These are phyloP conservation scores for Sugiyamaella novakii DNA, from an alignment of 1,139 yeast species.

Conservation along the genomic window DNA sequence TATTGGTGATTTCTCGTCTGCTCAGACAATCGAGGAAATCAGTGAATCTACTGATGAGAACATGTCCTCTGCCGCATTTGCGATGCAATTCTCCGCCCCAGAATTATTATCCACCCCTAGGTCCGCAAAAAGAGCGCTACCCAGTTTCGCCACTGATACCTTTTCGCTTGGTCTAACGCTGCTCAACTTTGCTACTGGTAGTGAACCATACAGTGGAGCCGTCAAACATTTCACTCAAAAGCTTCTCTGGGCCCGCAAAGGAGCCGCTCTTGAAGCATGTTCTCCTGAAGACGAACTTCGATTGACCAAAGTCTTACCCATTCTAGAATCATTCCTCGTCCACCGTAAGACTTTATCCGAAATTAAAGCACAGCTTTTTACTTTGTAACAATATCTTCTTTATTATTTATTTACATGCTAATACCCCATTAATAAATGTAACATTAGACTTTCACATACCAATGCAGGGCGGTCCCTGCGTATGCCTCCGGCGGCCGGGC, in stretches of 20 bases:
- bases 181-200: constrained; percentile 31
- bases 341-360: constrained; percentile 1
- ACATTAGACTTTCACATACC: too few relatives aligned
- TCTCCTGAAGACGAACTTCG: constrained; percentile 29
- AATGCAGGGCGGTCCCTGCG: too few relatives aligned
- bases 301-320: constrained; percentile 21
- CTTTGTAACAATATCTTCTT: constrained; percentile 3
- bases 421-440: too few relatives aligned
- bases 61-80: constrained; percentile 26
- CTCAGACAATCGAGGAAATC: constrained; percentile 20
- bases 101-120: constrained; percentile 25
- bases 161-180: constrained; percentile 33
- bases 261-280: constrained; percentile 28
- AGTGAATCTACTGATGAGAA: neutral
- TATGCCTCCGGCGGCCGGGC: too few relatives aligned
- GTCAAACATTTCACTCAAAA: constrained; percentile 31
- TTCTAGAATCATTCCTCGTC: constrained; percentile 24
- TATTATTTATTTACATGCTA: neutral
- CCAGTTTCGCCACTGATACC: constrained; percentile 29
- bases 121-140: constrained; percentile 10
- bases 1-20: constrained; percentile 34
- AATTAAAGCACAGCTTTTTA: neutral
- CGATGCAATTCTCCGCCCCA: constrained; percentile 33
- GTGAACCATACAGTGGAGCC: constrained; percentile 32
- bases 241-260: constrained; percentile 33